phyloP scores from a whole-genome alignment of 2,329 filamentous ascomycete genomes.

The Paraphaeosphaeria minitans region DNA sequence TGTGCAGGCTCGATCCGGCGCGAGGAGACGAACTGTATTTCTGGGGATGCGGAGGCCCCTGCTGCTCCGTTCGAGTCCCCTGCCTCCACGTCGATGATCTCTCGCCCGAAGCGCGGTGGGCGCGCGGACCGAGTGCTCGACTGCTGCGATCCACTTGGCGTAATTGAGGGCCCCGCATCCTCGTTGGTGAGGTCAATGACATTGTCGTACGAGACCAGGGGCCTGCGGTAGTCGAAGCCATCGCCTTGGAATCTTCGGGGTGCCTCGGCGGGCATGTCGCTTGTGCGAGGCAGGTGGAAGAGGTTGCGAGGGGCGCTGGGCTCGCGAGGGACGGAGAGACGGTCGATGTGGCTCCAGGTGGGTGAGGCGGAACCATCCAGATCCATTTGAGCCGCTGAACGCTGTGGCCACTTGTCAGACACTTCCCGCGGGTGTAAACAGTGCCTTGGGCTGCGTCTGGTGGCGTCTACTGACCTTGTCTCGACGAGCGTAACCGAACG shows the following conservation, averaged over 20 bases:
- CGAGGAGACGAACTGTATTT: slow-evolving; percentile 56
- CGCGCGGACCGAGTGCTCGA: slow-evolving; percentile 38
- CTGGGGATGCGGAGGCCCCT: slow-evolving; percentile 43
- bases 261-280: slow-evolving; percentile 36
- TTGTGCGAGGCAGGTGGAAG: slow-evolving; percentile 26
- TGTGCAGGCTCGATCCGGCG: slow-evolving; percentile 31
- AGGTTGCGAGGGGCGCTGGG: slow-evolving; percentile 20
- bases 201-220: slow-evolving; percentile 46
- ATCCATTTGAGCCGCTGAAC: slow-evolving; percentile 44
- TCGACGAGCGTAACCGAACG: slow-evolving; percentile 40
- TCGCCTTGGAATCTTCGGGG: slow-evolving; percentile 55
- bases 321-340: slow-evolving; percentile 20
- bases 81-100: slow-evolving; percentile 52
- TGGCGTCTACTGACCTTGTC: slow-evolving; percentile 38
- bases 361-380: slow-evolving; percentile 33
- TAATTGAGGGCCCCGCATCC: slow-evolving; percentile 24
- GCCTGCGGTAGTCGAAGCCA: slow-evolving; percentile 61
- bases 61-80: slow-evolving; percentile 19
- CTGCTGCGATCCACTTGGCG: slow-evolving; percentile 16
- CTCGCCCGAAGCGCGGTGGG: slow-evolving; percentile 49
- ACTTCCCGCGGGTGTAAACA: slow-evolving; percentile 11
- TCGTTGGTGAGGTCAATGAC: slow-evolving; percentile 43
- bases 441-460: slow-evolving; percentile 8
- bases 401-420: slow-evolving; percentile 31
- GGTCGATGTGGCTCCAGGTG: slow-evolving; percentile 26